A percentile compares a stretch with the other conserved stretches of the same genome.
Evolutionary conservation across 169 alveolate genomes (phyloP).

Genomic region (Babesia bovis): DNA sequence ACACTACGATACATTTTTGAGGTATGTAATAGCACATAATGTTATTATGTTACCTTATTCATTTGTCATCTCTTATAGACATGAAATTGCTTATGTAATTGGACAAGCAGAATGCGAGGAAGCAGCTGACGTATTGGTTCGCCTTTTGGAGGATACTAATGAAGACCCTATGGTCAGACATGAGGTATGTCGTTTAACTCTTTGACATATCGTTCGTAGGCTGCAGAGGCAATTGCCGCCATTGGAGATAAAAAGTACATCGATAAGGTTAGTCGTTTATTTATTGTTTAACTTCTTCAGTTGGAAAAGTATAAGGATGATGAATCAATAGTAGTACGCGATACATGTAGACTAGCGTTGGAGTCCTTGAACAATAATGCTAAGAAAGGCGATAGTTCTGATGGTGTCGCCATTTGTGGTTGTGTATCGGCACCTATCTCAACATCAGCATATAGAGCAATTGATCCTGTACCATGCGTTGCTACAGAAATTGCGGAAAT

Average conservation of each 20-base stretch:
- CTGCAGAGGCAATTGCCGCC: constrained; percentile 83
- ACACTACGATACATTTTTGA: constrained; percentile 57
- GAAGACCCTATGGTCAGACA: constrained; percentile 89
- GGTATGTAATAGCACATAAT: constrained; percentile 48
- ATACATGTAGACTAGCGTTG: constrained; percentile 57
- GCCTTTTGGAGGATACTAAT: constrained; percentile 73
- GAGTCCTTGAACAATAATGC: constrained; percentile 45
- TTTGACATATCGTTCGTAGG: constrained; percentile 21
- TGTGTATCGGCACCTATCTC: constrained; percentile 39
- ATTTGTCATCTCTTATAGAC: constrained; percentile 64
- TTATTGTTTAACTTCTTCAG: constrained; percentile 3
- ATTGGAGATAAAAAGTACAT: constrained; percentile 68
- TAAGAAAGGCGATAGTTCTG: constrained; percentile 5
- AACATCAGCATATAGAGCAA: constrained; percentile 63
- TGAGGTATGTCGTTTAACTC: constrained; percentile 76
- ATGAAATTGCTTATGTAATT: constrained; percentile 88
- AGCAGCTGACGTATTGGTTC: constrained; percentile 66
- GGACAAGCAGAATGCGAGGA: constrained; percentile 84
- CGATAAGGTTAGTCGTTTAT: constrained; percentile 65
- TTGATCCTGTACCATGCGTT: constrained; percentile 63
- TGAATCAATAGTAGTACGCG: constrained; percentile 41
- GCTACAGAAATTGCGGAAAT: constrained; percentile 9
- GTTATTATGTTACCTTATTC: constrained; percentile 16
- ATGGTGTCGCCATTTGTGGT: constrained; percentile 3
- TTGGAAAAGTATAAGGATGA: constrained; percentile 53